These are phyloP conservation scores for Microsporum canis DNA, from an alignment of 2,329 filamentous ascomycete genomes.

Conservation along the genomic window DNA sequence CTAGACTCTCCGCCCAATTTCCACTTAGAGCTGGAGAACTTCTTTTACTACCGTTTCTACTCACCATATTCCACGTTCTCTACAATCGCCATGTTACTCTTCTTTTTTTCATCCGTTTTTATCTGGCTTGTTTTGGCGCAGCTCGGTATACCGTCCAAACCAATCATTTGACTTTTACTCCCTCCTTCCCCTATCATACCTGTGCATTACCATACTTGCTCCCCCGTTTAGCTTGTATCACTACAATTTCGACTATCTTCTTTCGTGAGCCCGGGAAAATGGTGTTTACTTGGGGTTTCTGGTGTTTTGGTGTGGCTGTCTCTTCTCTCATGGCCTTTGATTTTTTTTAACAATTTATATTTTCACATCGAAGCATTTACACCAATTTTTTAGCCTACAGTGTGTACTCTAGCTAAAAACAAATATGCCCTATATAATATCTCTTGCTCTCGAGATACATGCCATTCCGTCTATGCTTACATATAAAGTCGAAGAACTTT, in stretches of 20 bases:
- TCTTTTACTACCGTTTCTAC: background rate
- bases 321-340: background rate
- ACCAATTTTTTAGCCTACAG: background rate
- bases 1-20: background rate
- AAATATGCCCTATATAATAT: background rate
- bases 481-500: no score
- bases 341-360: background rate
- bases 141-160: background rate
- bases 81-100: background rate
- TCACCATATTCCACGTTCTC: background rate
- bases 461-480: background rate
- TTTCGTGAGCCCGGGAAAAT: background rate
- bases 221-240: background rate
- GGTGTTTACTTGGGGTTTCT: background rate
- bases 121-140: background rate
- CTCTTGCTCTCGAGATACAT: background rate
- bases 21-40: background rate
- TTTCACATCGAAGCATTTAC: background rate
- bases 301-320: background rate
- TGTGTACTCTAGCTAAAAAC: background rate
- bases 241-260: background rate
- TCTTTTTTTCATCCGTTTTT: background rate
- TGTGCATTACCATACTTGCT: background rate
- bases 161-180: background rate
- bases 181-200: background rate